phyloP scores from a whole-genome alignment of 805 yeast genomes.

The Ogataea polymorpha region DNA sequence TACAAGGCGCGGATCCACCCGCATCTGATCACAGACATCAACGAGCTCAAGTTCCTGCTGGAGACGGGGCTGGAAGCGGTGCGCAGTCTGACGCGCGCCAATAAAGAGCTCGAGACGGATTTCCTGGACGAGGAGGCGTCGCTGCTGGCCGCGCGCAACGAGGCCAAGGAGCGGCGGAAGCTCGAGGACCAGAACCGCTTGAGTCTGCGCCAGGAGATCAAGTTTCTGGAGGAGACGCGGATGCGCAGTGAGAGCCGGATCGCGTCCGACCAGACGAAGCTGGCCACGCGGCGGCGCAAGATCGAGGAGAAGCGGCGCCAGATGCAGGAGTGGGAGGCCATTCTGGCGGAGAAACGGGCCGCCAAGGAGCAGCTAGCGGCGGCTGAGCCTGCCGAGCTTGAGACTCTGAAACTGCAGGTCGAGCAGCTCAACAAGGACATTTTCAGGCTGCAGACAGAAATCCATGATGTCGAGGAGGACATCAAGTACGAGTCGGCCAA shows the following conservation, averaged over 20 bases:
- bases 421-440: slow-evolving; percentile 29
- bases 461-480: slow-evolving; percentile 33
- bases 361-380: slow-evolving; percentile 10
- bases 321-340: slow-evolving; percentile 33
- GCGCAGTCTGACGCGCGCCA: slow-evolving; percentile 33
- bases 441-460: slow-evolving; percentile 26
- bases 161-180: slow-evolving; percentile 38
- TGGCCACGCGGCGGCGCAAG: slow-evolving; percentile 27
- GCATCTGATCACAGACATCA: slow-evolving; percentile 38
- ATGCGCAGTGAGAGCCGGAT: slow-evolving; percentile 35
- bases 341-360: slow-evolving; percentile 26
- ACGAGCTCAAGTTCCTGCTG: slow-evolving; percentile 39
- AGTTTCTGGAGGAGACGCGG: slow-evolving; percentile 40
- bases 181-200: slow-evolving; percentile 41
- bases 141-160: slow-evolving; percentile 34
- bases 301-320: slow-evolving; percentile 35
- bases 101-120: slow-evolving; percentile 33
- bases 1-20: slow-evolving; percentile 21
- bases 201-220: slow-evolving; percentile 39
- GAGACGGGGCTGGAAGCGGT: slow-evolving; percentile 43
- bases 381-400: slow-evolving; percentile 20
- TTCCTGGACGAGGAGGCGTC: slow-evolving; percentile 38
- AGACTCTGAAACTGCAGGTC: slow-evolving; percentile 20
- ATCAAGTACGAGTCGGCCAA: slow-evolving; percentile 27
- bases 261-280: slow-evolving; percentile 31